Conservation (phyloP, 1,284 basidiomycete species). For the Veloporphyrellus conicus region DNA sequence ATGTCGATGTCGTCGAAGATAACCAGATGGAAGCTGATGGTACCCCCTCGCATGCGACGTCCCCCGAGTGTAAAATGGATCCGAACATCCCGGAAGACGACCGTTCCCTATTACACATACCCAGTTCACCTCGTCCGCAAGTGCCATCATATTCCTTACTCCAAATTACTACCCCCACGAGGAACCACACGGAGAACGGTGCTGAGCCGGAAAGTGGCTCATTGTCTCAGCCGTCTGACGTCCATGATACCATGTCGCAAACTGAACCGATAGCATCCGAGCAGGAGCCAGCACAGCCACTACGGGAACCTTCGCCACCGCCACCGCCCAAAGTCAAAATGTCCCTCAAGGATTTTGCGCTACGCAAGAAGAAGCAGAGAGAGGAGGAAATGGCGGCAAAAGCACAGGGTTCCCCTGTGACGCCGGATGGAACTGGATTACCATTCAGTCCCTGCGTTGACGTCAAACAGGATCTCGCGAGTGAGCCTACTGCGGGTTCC, state of each 20-base stretch:
- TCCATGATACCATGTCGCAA: slow-evolving; percentile 4
- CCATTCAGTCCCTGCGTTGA: slow-evolving; percentile 23
- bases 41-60: neutral
- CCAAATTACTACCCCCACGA: too few relatives aligned
- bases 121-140: slow-evolving; percentile 7
- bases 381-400: slow-evolving; percentile 38
- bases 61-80: neutral
- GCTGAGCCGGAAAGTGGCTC: neutral
- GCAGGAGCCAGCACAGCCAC: slow-evolving; percentile 2
- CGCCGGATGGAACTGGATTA: slow-evolving; percentile 12
- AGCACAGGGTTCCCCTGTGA: slow-evolving; percentile 24
- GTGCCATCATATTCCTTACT: neutral
- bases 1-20: slow-evolving; percentile 20
- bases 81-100: neutral
- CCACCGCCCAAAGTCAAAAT: slow-evolving; percentile 45
- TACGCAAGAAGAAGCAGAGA: slow-evolving; percentile 43
- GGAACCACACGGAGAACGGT: neutral
- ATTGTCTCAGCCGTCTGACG: neutral
- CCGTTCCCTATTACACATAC: neutral
- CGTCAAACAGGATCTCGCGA: slow-evolving; percentile 11
- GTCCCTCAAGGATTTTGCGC: slow-evolving; percentile 46
- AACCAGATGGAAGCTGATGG: neutral
- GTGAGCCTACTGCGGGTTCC: slow-evolving; percentile 5
- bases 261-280: slow-evolving; percentile 13
- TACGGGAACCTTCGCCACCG: slow-evolving; percentile 20